Base-by-base conservation (phyloP, 2,329 filamentous ascomycete genomes). In the Fusarium goolgardi region DNA sequence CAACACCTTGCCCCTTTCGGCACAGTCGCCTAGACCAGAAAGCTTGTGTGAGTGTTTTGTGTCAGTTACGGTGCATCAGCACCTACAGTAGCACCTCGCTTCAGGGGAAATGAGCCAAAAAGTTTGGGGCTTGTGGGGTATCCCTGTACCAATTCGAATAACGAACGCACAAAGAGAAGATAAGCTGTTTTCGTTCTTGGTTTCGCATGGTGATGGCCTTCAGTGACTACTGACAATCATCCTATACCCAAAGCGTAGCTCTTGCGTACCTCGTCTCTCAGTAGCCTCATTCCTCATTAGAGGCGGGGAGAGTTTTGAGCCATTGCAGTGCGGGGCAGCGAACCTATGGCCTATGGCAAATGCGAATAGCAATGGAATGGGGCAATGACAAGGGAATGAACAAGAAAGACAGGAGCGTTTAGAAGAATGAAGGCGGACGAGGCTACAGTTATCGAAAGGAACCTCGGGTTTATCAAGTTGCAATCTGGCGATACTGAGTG, bases 351-450 rank as follows among this genome's bases (percentile, higher is more conserved):
- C 53, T 53, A 69, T 54, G 27, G 52, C 54, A 35, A 65, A 64
- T 63, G 46, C 54, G 63, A 65, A 59, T 46, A 20, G 57, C 35
- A 37, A 62, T 70, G 66, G 66, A 69, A 70, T 69, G 66, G 45
- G 53, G 40, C 39, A 41, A 65, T 40, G 41, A 44, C 55, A 61
- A 52, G 55, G 65, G 65, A 65, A 68, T 68, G 65, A 29, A 66
- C 27, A 41, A 60, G 52, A 46, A 55, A 57, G 61, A 61, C 46
- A 55, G 44, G 31, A 65, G 31, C 25, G 31, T 46, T 41, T 41
- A 55, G 31, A 67, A 69, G 66, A 69, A 69, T 70, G 66, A 63
- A 69, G 66, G 66, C 62, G 62, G 62, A 51, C 11, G 43, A 51
- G 32, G 9, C 27, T 29, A 29, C 27, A 29, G 27, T 29, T 29